These are phyloP conservation scores for Brasilioporus rufonigricans DNA, from an alignment of 768 basidiomycete species.

Conservation along the genomic window DNA sequence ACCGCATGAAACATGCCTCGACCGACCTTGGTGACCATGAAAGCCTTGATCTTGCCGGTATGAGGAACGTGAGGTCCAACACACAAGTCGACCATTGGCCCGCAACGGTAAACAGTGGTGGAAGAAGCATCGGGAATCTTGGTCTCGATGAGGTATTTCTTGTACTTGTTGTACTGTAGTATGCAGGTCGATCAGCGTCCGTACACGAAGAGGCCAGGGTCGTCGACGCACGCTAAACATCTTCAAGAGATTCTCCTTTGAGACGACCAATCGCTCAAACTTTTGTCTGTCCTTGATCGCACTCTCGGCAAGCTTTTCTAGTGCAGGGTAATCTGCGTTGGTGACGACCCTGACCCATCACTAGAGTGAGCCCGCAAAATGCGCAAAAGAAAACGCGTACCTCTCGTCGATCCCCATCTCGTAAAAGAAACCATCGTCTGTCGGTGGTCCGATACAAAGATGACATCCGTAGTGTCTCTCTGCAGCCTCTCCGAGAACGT, in stretches of 20 bases:
- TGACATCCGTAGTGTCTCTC: slow-evolving; percentile 97
- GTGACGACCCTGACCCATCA: slow-evolving; percentile 58
- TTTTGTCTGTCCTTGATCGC: slow-evolving; percentile 96
- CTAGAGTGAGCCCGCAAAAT: no score
- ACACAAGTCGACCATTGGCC: slow-evolving; percentile 97
- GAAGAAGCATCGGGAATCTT: slow-evolving; percentile 59
- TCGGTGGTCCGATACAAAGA: slow-evolving; percentile 94
- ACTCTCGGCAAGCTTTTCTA: slow-evolving; percentile 85
- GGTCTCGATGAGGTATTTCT: background rate
- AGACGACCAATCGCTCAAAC: slow-evolving; percentile 90
- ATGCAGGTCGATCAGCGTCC: slow-evolving; percentile 1
- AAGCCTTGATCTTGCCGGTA: slow-evolving; percentile 95
- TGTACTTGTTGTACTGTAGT: slow-evolving; percentile 92
- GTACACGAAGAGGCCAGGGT: background rate
- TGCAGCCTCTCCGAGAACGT: slow-evolving; percentile 94
- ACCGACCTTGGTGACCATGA: slow-evolving; percentile 90
- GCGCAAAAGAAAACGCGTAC: slow-evolving; percentile 32
- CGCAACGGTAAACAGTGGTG: slow-evolving; percentile 97
- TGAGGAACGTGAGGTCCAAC: slow-evolving; percentile 97
- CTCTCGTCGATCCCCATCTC: slow-evolving; percentile 92
- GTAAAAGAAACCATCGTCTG: slow-evolving; percentile 98
- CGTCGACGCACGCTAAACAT: slow-evolving; percentile 85
- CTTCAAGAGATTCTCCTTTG: slow-evolving; percentile 92
- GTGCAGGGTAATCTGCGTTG: slow-evolving; percentile 77
- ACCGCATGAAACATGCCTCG: background rate